Conservation (phyloP, 768 basidiomycete species). For the Agaricus subrufescens region DNA sequence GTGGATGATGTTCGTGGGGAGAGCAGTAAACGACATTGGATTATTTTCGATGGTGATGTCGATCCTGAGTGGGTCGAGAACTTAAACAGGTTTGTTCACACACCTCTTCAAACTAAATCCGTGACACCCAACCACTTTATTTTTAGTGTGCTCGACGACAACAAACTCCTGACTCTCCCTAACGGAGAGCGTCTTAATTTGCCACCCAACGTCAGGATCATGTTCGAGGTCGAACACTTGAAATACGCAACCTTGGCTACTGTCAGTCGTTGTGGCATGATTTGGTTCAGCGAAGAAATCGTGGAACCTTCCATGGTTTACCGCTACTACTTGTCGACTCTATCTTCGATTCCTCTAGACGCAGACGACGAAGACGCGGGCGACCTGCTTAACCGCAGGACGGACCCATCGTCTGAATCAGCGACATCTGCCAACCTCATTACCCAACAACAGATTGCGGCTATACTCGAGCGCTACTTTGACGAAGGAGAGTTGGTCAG, state of each 20-base stretch:
- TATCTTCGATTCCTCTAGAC: constrained; percentile 74
- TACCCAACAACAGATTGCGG: constrained; percentile 73
- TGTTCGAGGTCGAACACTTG: constrained; percentile 99
- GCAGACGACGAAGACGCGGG: constrained; percentile 80
- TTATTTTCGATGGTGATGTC: constrained; percentile 98
- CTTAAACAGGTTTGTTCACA: constrained; percentile 79
- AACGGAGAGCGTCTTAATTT: constrained; percentile 98
- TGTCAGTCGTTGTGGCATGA: constrained; percentile 99
- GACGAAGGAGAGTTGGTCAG: constrained; percentile 76
- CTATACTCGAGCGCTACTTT: constrained; percentile 79
- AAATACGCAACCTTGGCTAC: constrained; percentile 96
- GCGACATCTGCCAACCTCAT: constrained; percentile 56
- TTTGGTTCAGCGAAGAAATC: constrained; percentile 99
- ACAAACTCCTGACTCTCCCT: constrained; percentile 93
- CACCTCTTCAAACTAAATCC: neutral
- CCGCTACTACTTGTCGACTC: constrained; percentile 76
- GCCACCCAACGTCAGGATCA: constrained; percentile 94
- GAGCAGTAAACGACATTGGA: constrained; percentile 96
- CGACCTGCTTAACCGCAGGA: constrained; percentile 59
- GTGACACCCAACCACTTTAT: neutral
- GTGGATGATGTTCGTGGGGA: constrained; percentile 98
- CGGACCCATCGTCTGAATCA: constrained; percentile 45
- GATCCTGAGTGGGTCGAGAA: constrained; percentile 99
- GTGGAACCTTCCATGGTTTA: constrained; percentile 91
- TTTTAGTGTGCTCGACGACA: constrained; percentile 92